These are phyloP conservation scores for Eragrostis tef DNA, from an alignment of 202 grass and related monocot genomes.

Conservation along the genomic window DNA sequence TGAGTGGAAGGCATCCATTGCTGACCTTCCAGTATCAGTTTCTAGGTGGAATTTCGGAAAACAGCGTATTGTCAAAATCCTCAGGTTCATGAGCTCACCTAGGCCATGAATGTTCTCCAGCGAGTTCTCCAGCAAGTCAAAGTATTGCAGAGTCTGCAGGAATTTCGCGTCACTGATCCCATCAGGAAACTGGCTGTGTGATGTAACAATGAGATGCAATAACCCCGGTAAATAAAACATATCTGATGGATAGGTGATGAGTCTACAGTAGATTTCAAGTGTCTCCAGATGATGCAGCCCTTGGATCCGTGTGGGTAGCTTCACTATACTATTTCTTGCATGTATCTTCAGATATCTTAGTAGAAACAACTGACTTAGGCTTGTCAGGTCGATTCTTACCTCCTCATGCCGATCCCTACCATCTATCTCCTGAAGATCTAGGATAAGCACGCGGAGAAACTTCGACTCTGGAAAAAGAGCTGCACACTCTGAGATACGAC, in stretches of 20 bases:
- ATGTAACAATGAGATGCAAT: slow-evolving; percentile 5
- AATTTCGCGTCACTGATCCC: slow-evolving; percentile 13
- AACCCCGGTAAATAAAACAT: slow-evolving; percentile 33
- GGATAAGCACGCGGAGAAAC: slow-evolving; percentile 32
- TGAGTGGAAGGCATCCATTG: background rate
- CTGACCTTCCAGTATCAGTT: background rate
- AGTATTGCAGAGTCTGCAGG: slow-evolving; percentile 22
- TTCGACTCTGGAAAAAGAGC: slow-evolving; percentile 7
- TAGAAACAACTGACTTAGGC: slow-evolving; percentile 33
- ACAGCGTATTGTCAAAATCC: slow-evolving; percentile 13
- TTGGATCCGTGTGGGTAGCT: slow-evolving; percentile 27
- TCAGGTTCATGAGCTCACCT: slow-evolving; percentile 16
- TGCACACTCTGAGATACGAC: background rate
- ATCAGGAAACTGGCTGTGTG: background rate
- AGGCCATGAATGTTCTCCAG: slow-evolving; percentile 12
- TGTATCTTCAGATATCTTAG: slow-evolving; percentile 31
- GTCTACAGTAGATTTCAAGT: background rate
- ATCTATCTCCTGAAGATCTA: background rate
- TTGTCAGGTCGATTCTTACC: slow-evolving; percentile 4
- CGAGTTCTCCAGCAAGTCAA: slow-evolving; percentile 11
- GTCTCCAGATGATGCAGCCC: slow-evolving; percentile 15
- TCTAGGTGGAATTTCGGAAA: background rate
- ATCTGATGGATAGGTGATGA: slow-evolving; percentile 14
- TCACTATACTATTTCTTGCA: background rate
- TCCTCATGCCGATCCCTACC: background rate